Conservation (phyloP, 2,329 filamentous ascomycete genomes). For the Stromatinia cepivora region DNA sequence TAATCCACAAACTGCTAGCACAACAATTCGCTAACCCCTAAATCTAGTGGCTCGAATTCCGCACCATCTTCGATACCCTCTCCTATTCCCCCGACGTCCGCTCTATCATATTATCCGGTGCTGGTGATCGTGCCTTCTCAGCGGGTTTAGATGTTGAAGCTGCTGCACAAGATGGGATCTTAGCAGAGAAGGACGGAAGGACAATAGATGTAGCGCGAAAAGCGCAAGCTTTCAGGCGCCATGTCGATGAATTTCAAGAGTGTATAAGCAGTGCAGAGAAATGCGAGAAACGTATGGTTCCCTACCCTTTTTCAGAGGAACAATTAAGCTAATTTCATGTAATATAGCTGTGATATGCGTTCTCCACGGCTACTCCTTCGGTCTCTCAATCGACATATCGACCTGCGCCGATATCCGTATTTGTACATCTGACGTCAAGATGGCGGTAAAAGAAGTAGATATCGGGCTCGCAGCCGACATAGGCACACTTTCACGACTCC, state of each 20-base stretch:
- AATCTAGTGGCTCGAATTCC: slow-evolving; percentile 70
- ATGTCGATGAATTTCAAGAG: slow-evolving; percentile 78
- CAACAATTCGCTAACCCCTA: slow-evolving; percentile 3
- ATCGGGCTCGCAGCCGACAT: slow-evolving; percentile 80
- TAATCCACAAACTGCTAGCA: not conserved
- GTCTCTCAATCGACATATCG: slow-evolving; percentile 74
- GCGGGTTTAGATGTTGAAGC: slow-evolving; percentile 81
- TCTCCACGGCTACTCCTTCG: slow-evolving; percentile 75
- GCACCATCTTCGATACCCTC: slow-evolving; percentile 68
- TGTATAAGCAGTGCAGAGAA: slow-evolving; percentile 74
- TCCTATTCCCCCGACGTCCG: slow-evolving; percentile 72
- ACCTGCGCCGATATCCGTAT: slow-evolving; percentile 71
- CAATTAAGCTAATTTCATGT: not conserved
- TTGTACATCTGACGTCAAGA: slow-evolving; percentile 57
- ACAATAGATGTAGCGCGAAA: slow-evolving; percentile 61
- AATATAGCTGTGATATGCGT: slow-evolving; percentile 72
- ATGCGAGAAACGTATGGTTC: slow-evolving; percentile 77
- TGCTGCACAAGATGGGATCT: slow-evolving; percentile 55
- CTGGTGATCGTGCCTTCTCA: slow-evolving; percentile 82
- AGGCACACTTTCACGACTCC: slow-evolving; percentile 71
- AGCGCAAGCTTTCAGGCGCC: slow-evolving; percentile 61
- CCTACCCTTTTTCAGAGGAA: not conserved
- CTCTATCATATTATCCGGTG: slow-evolving; percentile 75
- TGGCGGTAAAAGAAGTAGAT: slow-evolving; percentile 79
- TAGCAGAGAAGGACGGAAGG: slow-evolving; percentile 37